Conservation (phyloP, 345 rosid species). For the Acer campestre region DNA sequence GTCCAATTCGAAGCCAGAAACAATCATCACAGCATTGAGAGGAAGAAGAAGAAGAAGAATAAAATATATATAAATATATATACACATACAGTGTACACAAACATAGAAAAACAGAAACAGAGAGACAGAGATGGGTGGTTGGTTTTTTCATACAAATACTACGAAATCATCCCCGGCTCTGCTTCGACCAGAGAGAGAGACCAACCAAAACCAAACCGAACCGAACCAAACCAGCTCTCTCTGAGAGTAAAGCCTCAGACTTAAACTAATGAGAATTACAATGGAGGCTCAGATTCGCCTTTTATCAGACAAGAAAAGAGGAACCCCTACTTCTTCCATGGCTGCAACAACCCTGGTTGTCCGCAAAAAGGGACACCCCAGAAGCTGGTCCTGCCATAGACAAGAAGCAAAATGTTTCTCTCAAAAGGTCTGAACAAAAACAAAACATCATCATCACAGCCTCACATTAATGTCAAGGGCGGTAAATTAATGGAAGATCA, state of each 20-base stretch:
- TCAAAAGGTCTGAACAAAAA: background rate
- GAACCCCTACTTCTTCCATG: background rate
- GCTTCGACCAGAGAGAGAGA: background rate
- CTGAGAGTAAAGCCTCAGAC: constrained; percentile 5
- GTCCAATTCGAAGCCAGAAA: background rate
- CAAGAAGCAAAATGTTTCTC: background rate
- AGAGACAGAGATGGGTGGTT: background rate
- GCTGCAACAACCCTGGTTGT: constrained; percentile 3
- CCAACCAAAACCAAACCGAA: background rate
- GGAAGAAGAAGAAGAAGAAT: background rate
- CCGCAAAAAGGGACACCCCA: background rate
- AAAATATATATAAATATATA: background rate
- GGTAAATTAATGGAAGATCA: no score
- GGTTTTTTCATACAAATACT: background rate
- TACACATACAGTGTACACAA: background rate
- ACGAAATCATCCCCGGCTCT: background rate
- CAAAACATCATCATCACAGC: background rate
- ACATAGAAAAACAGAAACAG: background rate
- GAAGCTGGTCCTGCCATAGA: background rate
- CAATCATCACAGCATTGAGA: constrained; percentile 4
- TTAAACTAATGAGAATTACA: constrained; percentile 4
- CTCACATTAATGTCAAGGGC: background rate
- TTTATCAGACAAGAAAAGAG: background rate
- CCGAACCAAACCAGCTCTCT: background rate
- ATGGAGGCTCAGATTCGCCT: constrained; percentile 17